Evolutionary conservation across 176 grass and related monocot species (phyloP).

Genomic region (Hsuehochloa calcarea): DNA sequence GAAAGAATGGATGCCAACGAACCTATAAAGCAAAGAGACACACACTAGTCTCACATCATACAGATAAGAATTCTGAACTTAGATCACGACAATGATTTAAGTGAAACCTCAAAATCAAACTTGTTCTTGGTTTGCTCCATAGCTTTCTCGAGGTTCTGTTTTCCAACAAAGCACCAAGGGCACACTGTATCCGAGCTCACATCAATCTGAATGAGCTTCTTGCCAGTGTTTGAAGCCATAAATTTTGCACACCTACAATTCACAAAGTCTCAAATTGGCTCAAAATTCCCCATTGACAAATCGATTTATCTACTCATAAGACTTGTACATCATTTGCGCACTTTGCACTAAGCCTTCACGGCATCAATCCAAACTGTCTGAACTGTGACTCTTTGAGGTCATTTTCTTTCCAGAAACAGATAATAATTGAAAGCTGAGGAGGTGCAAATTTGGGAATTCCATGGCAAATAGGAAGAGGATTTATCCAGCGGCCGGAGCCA

Average conservation of each 20-base stretch:
- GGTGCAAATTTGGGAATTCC: not conserved
- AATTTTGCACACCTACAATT: slow-evolving; percentile 42
- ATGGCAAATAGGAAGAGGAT: not conserved
- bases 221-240: slow-evolving; percentile 62
- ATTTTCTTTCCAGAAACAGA: not conserved
- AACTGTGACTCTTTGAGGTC: not conserved
- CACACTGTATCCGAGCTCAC: slow-evolving; percentile 90
- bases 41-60: not conserved
- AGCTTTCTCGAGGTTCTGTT: slow-evolving; percentile 81
- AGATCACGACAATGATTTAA: not conserved
- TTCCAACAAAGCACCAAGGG: slow-evolving; percentile 98
- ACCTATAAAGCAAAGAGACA: slow-evolving; percentile 44
- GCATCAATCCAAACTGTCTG: not conserved
- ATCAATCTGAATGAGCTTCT: slow-evolving; percentile 79
- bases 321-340: not conserved
- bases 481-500: too few species aligned
- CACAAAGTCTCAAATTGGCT: not conserved
- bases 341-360: not conserved
- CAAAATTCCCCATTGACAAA: not conserved
- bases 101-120: slow-evolving; percentile 82
- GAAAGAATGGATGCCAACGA: slow-evolving; percentile 87
- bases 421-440: not conserved
- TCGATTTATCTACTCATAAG: not conserved
- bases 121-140: slow-evolving; percentile 73
- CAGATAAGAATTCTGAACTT: slow-evolving; percentile 1